phyloP scores from a whole-genome alignment of 1,284 basidiomycete genomes.

The Ceratorhiza oryzae-sativae region DNA sequence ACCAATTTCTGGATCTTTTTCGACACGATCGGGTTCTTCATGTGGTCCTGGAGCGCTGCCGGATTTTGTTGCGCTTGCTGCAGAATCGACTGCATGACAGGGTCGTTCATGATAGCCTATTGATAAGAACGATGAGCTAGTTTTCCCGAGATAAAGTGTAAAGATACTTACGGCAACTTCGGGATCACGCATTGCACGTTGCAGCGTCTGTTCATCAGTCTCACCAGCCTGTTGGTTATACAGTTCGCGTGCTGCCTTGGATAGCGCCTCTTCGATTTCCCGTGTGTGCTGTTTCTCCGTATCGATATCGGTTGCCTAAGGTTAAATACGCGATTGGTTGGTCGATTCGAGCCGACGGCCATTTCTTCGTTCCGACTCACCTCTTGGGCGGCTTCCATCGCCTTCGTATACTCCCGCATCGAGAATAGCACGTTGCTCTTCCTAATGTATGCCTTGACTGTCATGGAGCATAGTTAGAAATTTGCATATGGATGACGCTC shows the following conservation, averaged over 20 bases:
- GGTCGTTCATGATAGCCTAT: conserved; percentile 83
- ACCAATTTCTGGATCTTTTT: conserved; percentile 92
- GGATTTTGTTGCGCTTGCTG: conserved; percentile 95
- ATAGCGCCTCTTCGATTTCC: conserved; percentile 81
- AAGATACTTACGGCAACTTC: conserved; percentile 80
- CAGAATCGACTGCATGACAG: conserved; percentile 91
- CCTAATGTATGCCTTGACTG: conserved; percentile 95
- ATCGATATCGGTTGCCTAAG: conserved; percentile 73
- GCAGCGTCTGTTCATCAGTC: conserved; percentile 90
- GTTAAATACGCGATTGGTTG: background rate
- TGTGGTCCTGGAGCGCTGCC: conserved; percentile 90
- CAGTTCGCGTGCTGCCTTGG: conserved; percentile 83
- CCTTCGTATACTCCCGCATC: conserved; percentile 93
- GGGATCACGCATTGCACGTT: conserved; percentile 96
- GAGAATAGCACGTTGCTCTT: conserved; percentile 86
- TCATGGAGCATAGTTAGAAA: background rate
- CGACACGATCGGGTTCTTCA: conserved; percentile 90
- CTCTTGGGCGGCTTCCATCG: conserved; percentile 79
- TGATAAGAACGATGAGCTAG: conserved; percentile 10
- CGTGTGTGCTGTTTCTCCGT: conserved; percentile 76
- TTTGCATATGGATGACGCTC: background rate
- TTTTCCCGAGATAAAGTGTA: conserved; percentile 15
- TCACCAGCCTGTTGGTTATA: conserved; percentile 85
- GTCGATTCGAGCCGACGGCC: background rate
- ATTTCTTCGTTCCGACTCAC: conserved; percentile 43